These are phyloP conservation scores for Aspergillus sp. DNA, from an alignment of 2,329 filamentous ascomycete species.

Conservation along the genomic window DNA sequence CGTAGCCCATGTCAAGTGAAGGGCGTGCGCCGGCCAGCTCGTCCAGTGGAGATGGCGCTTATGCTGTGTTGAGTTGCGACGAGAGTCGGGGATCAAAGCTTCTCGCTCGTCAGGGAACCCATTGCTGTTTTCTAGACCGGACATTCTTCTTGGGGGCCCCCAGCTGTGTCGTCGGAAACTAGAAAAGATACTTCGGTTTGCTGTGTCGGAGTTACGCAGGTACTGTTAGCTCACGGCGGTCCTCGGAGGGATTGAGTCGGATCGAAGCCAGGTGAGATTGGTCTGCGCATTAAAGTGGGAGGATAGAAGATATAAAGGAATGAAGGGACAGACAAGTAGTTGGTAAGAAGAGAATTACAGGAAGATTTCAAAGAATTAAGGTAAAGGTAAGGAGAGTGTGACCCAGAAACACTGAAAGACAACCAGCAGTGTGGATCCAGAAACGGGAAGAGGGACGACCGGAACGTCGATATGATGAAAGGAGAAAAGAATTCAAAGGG, in stretches of 20 bases:
- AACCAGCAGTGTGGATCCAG: constrained; percentile 13
- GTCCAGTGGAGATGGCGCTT: constrained; percentile 45
- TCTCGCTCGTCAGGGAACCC: constrained; percentile 42
- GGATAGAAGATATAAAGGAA: not conserved
- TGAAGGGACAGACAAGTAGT: not conserved
- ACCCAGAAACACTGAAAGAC: constrained; percentile 13
- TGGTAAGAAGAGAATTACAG: not conserved
- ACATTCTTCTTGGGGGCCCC: constrained; percentile 37
- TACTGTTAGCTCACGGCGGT: constrained; percentile 18
- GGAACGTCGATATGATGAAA: constrained; percentile 17
- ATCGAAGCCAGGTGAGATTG: not conserved
- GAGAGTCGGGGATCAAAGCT: constrained; percentile 34
- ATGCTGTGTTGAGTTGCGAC: constrained; percentile 31
- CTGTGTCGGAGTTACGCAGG: constrained; percentile 19
- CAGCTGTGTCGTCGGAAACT: constrained; percentile 37
- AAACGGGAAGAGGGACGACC: constrained; percentile 1
- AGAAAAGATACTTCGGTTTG: constrained; percentile 34
- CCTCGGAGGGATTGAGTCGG: not conserved
- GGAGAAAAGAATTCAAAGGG: constrained; percentile 16
- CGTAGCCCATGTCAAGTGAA: constrained; percentile 49
- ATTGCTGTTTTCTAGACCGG: constrained; percentile 32
- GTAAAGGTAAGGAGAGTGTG: constrained; percentile 16
- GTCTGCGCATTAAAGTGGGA: not conserved
- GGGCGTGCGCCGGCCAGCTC: constrained; percentile 44
- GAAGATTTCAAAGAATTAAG: constrained; percentile 3